These are phyloP conservation scores for Malassezia psittaci DNA, from an alignment of 1,284 basidiomycete genomes.

Conservation along the genomic window DNA sequence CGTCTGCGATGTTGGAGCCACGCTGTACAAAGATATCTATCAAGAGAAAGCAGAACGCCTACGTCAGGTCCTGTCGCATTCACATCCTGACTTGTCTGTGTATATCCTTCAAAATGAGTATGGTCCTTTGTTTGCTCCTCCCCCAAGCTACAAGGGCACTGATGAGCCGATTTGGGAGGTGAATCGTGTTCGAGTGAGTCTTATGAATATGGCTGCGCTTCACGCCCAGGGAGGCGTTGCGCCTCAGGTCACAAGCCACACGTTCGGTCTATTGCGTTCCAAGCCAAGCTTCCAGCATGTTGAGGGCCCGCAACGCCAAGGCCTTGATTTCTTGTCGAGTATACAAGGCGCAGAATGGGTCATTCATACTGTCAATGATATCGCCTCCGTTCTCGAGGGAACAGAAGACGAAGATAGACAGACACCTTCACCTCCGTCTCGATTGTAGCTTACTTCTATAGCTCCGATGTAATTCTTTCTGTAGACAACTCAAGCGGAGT, in stretches of 20 bases:
- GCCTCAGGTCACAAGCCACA: constrained; percentile 80
- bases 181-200: constrained; percentile 72
- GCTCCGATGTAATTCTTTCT: no score
- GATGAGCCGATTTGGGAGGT: constrained; percentile 54
- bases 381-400: constrained; percentile 33
- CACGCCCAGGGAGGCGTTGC: constrained; percentile 75
- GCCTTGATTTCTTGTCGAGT: constrained; percentile 64
- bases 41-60: constrained; percentile 78
- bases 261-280: constrained; percentile 83
- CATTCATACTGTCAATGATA: constrained; percentile 64
- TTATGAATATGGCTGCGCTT: constrained; percentile 81
- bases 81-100: constrained; percentile 57
- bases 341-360: constrained; percentile 91
- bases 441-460: neutral
- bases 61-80: constrained; percentile 70
- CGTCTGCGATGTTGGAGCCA: constrained; percentile 31
- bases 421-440: neutral
- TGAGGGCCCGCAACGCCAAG: constrained; percentile 51
- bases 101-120: constrained; percentile 87
- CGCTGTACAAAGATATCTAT: constrained; percentile 77
- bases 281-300: constrained; percentile 47
- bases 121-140: constrained; percentile 67
- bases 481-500: neutral
- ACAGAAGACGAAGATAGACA: constrained; percentile 22
- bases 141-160: constrained; percentile 50